Conservation (phyloP, 1,284 basidiomycete species). For the Sparassis latifolia region DNA sequence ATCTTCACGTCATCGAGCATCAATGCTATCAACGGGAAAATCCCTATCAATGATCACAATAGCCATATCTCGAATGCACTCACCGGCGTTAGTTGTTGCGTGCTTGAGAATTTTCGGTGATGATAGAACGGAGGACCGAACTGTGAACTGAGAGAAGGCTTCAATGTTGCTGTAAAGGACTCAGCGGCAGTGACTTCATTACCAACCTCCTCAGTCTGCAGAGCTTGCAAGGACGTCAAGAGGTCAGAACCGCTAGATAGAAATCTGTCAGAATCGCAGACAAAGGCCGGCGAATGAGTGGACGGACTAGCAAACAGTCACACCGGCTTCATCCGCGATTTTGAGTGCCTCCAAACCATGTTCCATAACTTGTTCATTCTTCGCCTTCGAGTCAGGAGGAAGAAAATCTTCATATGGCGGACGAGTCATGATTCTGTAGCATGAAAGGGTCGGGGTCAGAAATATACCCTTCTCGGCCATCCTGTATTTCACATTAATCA, state of each 20-base stretch:
- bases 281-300: background rate
- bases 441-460: conserved; percentile 39
- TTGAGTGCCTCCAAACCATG: conserved; percentile 31
- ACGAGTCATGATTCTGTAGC: conserved; percentile 38
- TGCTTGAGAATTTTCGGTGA: conserved; percentile 33
- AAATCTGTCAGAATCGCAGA: background rate
- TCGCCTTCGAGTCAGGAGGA: conserved; percentile 30
- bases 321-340: conserved; percentile 31
- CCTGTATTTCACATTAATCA: conserved; percentile 4
- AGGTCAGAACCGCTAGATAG: conserved; percentile 32
- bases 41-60: conserved; percentile 23
- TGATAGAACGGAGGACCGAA: conserved; percentile 32
- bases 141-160: conserved; percentile 25
- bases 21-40: conserved; percentile 21
- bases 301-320: conserved; percentile 31
- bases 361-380: conserved; percentile 38
- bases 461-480: conserved; percentile 34
- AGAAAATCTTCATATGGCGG: conserved; percentile 39
- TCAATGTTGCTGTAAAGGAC: background rate
- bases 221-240: conserved; percentile 32
- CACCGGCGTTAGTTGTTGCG: conserved; percentile 38
- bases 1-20: conserved; percentile 31
- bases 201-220: conserved; percentile 33
- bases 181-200: background rate
- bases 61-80: conserved; percentile 3